A percentile compares a stretch with the other conserved stretches of the same genome.
These are phyloP conservation scores for Phytopythium sindhum DNA, from an alignment of 352 stramenopile species.

Conservation along the genomic window DNA sequence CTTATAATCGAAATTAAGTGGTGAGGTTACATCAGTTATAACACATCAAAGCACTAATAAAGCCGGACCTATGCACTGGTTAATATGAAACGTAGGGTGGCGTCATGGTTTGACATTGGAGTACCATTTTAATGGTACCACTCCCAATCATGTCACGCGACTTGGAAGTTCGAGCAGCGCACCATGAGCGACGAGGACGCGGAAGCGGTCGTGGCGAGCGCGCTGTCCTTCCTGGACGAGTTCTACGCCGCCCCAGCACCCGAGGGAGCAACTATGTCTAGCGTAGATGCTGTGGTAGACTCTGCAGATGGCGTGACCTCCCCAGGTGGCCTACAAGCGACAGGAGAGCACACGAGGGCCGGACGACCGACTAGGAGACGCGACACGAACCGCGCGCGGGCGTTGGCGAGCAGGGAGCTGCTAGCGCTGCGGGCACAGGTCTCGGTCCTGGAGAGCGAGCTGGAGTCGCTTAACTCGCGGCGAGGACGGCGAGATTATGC, in stretches of 20 bases:
- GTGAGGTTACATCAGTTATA: not conserved
- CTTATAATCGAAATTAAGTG: not conserved
- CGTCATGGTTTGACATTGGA: not conserved
- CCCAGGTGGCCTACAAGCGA: not conserved
- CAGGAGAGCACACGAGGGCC: not conserved
- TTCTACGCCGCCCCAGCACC: slow-evolving; percentile 2
- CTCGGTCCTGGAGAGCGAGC: slow-evolving; percentile 11
- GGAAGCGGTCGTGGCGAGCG: slow-evolving; percentile 17
- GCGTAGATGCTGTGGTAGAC: not conserved
- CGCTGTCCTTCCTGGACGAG: slow-evolving; percentile 26
- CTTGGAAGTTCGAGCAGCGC: not conserved
- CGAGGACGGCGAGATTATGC: too few relatives aligned
- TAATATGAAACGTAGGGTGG: not conserved
- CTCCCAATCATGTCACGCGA: not conserved
- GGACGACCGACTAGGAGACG: slow-evolving; percentile 11
- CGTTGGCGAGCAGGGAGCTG: slow-evolving; percentile 17
- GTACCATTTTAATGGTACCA: not conserved
- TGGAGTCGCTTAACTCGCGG: slow-evolving; percentile 7
- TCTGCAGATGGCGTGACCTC: too few relatives aligned
- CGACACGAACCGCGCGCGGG: slow-evolving; percentile 26
- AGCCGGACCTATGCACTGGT: not conserved
- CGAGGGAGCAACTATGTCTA: not conserved
- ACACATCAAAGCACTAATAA: not conserved
- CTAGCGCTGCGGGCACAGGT: slow-evolving; percentile 14
- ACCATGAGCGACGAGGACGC: slow-evolving; percentile 11